phyloP scores from a whole-genome alignment of 2,329 filamentous ascomycete genomes.

The Neocucurbitaria cava region DNA sequence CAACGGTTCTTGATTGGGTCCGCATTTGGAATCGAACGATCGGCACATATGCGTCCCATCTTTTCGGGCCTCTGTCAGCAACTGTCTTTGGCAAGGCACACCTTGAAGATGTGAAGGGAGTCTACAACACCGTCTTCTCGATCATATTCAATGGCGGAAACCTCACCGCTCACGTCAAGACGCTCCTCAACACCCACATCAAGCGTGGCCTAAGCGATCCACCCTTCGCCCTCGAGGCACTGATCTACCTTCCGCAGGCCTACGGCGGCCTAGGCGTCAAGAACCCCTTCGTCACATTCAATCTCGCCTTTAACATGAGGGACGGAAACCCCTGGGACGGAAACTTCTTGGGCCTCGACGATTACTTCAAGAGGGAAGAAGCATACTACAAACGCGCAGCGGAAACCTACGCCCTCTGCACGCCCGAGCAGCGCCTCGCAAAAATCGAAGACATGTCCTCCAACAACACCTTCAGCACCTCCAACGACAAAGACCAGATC shows the following conservation, averaged over 20 bases:
- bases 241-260: conserved; percentile 34
- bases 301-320: conserved; percentile 19
- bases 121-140: conserved; percentile 30
- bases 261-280: conserved; percentile 41
- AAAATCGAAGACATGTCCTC: conserved; percentile 24
- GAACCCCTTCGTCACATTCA: conserved; percentile 34
- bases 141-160: conserved; percentile 28
- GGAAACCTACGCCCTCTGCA: conserved; percentile 17
- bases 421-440: conserved; percentile 9
- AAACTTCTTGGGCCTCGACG: too few relatives aligned
- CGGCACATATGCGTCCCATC: conserved; percentile 31
- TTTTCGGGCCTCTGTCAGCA: conserved; percentile 38
- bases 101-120: conserved; percentile 26
- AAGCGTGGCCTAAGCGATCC: background rate
- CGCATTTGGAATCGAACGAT: conserved; percentile 34
- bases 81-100: conserved; percentile 35
- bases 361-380: conserved; percentile 25
- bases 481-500: conserved; percentile 17
- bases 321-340: conserved; percentile 8
- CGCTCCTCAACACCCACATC: conserved; percentile 19
- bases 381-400: conserved; percentile 24
- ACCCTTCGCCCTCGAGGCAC: conserved; percentile 26
- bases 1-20: conserved; percentile 35
- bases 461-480: too few relatives aligned
- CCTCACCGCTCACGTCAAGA: conserved; percentile 28